Conservation (phyloP, 768 basidiomycete genomes). For the Dioszegia hungarica region DNA sequence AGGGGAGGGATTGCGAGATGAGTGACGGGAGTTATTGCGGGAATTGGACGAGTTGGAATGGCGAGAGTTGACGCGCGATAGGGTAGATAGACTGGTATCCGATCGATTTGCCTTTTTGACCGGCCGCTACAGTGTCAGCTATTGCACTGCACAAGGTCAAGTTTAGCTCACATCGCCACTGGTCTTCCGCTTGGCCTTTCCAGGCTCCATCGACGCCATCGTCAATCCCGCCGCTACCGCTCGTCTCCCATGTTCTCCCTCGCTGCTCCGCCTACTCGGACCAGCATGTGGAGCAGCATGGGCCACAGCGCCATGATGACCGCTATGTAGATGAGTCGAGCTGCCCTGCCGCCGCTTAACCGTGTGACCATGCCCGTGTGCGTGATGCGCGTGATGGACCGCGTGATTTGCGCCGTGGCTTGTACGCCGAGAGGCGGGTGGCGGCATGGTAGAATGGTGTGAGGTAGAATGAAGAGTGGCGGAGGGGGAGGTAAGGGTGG, state of each 20-base stretch:
- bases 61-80: constrained; percentile 31
- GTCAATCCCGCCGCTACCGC: constrained; percentile 32
- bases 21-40: constrained; percentile 4
- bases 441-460: not conserved
- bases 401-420: not conserved
- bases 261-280: constrained; percentile 21
- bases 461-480: constrained; percentile 2
- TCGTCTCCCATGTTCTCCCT: constrained; percentile 27
- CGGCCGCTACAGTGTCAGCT: constrained; percentile 21
- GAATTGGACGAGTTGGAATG: constrained; percentile 23
- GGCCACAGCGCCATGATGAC: constrained; percentile 2
- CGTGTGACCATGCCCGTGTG: no score
- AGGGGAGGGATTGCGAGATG: constrained; percentile 1
- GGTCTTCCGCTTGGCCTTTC: constrained; percentile 17
- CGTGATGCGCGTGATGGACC: constrained; percentile 2
- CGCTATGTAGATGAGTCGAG: constrained; percentile 7
- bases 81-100: constrained; percentile 30
- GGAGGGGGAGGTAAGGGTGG: constrained; percentile 22
- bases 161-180: constrained; percentile 23
- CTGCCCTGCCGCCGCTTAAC: not conserved
- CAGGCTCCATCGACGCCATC: constrained; percentile 29
- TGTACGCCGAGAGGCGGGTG: not conserved
- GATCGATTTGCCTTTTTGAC: constrained; percentile 27
- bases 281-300: constrained; percentile 9
- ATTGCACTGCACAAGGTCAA: not conserved